Base-by-base conservation (phyloP, 345 rosid species). In the Melaleuca quinquenervia region DNA sequence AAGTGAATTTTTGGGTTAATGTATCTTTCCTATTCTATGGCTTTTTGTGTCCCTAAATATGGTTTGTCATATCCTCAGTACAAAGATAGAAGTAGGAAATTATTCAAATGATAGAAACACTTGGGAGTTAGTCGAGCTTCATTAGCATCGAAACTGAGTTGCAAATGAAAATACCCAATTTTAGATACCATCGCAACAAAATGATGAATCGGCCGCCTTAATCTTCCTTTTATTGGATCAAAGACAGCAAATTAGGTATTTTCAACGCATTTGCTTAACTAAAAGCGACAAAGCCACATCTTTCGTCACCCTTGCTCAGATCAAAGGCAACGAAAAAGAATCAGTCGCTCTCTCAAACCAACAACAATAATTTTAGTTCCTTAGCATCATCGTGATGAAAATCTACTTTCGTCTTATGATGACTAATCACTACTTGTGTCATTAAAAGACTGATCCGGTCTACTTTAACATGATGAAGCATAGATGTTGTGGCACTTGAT, bases 381-480 rank as follows among this genome's bases (percentile, higher is more conserved):
- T 0, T 64, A 64, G 78, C 78, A 64, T 32, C 20, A 3, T 70
- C 21, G 22, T 24, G 18, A 70, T 9, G 48, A 11, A 21, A 18
- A 9, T 36, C 48, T 70, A 20, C 80, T 36, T 70, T 70, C 1
- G 6, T 70, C 48, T 26, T 41, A 9, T 0, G 22, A 10, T 5
- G 48, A 70, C 26, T 16, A 36, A 36, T 8, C 56, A 53, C 56
- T 2, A 21, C 26, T 21, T 21, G 24, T 8, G 20, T 53, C 12
- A 1, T n/a, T n/a, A 51, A 14, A 13, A 6, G 6, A 13, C 0
- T 0, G 0, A 26, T 56, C 15, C 5, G 0, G 7, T 56, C 32
- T 56, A 26, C 29, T 26, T 29, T 58, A 6, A 58, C 9, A 1
- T 7, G 6, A 58, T 32, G n/a, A 58, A 1, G 36, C 70, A 12